These are phyloP conservation scores for Plasmopara muralis DNA, from an alignment of 352 stramenopile species.

Conservation along the genomic window DNA sequence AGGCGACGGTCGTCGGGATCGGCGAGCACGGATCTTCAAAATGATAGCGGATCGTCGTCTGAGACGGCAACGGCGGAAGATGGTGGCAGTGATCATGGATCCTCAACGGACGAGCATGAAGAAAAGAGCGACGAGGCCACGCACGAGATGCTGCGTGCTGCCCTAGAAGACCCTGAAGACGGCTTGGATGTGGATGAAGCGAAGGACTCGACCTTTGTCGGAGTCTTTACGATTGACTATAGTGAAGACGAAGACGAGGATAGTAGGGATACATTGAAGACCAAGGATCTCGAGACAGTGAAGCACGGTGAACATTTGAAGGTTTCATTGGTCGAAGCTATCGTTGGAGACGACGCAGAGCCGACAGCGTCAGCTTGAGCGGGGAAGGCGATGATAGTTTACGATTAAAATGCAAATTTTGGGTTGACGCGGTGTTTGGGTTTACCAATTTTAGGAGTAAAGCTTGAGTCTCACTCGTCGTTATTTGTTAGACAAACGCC, in stretches of 20 bases:
- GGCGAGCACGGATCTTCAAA: conserved; percentile 31
- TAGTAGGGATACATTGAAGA: conserved; percentile 6
- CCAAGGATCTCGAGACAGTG: not conserved
- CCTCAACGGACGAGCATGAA: conserved; percentile 40
- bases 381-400: not conserved
- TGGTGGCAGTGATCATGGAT: conserved; percentile 53
- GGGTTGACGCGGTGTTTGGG: conserved; percentile 7
- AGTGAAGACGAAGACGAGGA: conserved; percentile 64
- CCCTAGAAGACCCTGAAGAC: conserved; percentile 29
- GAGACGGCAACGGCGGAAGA: conserved; percentile 60
- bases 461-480: no score
- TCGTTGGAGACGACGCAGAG: conserved; percentile 12
- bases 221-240: conserved; percentile 78
- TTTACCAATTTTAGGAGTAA: not conserved
- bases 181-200: conserved; percentile 10
- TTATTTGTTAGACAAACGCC: no score
- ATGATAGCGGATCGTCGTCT: conserved; percentile 55
- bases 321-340: not conserved
- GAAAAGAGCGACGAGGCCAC: conserved; percentile 33
- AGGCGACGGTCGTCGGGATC: conserved; percentile 35
- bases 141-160: conserved; percentile 35
- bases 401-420: conserved; percentile 14
- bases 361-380: conserved; percentile 19
- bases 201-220: conserved; percentile 46
- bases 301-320: conserved; percentile 7